Evolutionary conservation across 768 basidiomycete species (phyloP).

Genomic region (Panellus pusillus): DNA sequence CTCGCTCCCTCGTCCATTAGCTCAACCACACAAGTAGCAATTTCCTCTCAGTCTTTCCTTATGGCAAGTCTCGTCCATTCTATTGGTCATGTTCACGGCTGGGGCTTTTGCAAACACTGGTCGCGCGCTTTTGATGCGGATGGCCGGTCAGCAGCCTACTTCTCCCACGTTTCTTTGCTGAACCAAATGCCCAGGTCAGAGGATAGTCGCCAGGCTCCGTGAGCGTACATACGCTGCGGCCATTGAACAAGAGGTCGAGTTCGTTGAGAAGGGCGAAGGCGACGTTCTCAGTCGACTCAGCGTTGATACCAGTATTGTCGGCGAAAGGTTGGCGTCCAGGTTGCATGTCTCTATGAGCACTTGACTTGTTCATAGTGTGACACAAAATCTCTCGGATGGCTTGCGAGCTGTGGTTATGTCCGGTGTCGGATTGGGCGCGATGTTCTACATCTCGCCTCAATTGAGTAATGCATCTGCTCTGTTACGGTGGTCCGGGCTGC

Average conservation of each 20-base stretch:
- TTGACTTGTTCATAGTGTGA: conserved; percentile 46
- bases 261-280: conserved; percentile 88
- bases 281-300: conserved; percentile 91
- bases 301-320: conserved; percentile 90
- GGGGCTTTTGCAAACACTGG: conserved; percentile 88
- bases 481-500: background rate
- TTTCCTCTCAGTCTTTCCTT: conserved; percentile 80
- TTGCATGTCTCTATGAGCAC: conserved; percentile 1
- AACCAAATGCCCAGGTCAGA: conserved; percentile 52
- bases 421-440: conserved; percentile 90
- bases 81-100: conserved; percentile 78
- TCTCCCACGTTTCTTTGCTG: background rate
- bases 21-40: conserved; percentile 41
- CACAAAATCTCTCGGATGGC: conserved; percentile 79
- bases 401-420: conserved; percentile 88
- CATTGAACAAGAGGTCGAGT: conserved; percentile 88
- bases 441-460: conserved; percentile 90
- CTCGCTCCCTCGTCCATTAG: background rate
- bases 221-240: conserved; percentile 83
- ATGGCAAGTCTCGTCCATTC: conserved; percentile 72
- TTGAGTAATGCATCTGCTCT: conserved; percentile 42
- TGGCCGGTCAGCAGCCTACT: conserved; percentile 56
- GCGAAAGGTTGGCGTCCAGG: conserved; percentile 65
- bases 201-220: conserved; percentile 86
- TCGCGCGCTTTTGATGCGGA: conserved; percentile 80